A percentile compares a stretch with the other conserved stretches of the same genome.
phyloP scores from a whole-genome alignment of 1,284 basidiomycete species.

The Tylopilus sp. region DNA sequence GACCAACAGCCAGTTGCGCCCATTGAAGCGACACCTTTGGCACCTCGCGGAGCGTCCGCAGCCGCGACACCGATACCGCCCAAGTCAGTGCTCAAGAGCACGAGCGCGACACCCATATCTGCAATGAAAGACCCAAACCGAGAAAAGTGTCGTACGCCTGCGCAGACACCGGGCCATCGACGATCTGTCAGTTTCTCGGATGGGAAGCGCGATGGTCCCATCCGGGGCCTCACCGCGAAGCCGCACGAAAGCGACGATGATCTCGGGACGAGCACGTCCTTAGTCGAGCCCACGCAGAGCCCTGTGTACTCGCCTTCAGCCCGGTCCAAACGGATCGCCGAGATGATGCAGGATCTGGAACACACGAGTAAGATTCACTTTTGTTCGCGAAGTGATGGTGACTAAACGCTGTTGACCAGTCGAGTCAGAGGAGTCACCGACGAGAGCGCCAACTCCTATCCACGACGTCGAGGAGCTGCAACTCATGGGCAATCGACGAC shows the following conservation, averaged over 20 bases:
- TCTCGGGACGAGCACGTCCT: slow-evolving; percentile 30
- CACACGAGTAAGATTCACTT: slow-evolving; percentile 51
- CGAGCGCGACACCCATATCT: slow-evolving; percentile 29
- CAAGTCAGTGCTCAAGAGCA: slow-evolving; percentile 49
- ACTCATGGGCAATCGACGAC: slow-evolving; percentile 41
- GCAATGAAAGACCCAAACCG: slow-evolving; percentile 44
- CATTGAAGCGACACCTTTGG: slow-evolving; percentile 26
- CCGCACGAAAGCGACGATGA: slow-evolving; percentile 38
- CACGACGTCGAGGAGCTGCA: slow-evolving; percentile 44
- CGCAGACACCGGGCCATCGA: slow-evolving; percentile 46
- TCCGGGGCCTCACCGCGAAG: slow-evolving; percentile 55
- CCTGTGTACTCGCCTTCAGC: slow-evolving; percentile 51
- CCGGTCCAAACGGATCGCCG: slow-evolving; percentile 74
- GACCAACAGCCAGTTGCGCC: slow-evolving; percentile 3
- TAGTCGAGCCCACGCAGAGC: slow-evolving; percentile 28
- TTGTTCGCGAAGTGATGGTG: slow-evolving; percentile 1
- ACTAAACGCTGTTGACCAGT: slow-evolving; percentile 8
- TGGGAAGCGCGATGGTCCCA: slow-evolving; percentile 81
- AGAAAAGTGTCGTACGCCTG: slow-evolving; percentile 48
- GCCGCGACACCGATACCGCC: slow-evolving; percentile 51
- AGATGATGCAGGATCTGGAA: slow-evolving; percentile 70
- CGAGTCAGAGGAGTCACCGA: slow-evolving; percentile 57
- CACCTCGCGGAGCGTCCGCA: slow-evolving; percentile 50
- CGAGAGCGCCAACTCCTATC: slow-evolving; percentile 51
- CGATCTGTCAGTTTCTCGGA: slow-evolving; percentile 95